Evolutionary conservation across 345 rosid species (phyloP), one percentile per base, ranked within the genome.

Genomic region (Eutrema heterophyllum): DNA sequence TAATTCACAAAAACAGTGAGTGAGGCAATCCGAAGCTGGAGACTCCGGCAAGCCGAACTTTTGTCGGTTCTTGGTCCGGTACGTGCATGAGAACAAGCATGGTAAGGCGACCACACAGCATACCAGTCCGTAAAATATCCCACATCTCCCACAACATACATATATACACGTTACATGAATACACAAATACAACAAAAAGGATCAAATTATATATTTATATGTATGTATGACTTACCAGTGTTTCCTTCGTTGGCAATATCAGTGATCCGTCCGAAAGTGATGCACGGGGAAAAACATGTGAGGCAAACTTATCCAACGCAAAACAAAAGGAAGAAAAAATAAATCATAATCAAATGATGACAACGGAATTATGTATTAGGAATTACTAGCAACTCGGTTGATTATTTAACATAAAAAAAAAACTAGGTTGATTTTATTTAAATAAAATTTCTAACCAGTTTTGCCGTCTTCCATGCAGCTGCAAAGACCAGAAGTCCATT

Each of bases 21-120:
- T 81, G 73, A 83, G 13, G 81, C 94, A 88, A 55, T 88, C 92
- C 0, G 94, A 85, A 9, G 83, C 85, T 12, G 94, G 92, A 32
- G 85, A 67, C 79, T 88, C 92, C 6, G 81, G 72, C 29, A 90
- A 68, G 10, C 86, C 89, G 24, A 80, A 88, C 76, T 74, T 88
- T 78, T 21, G 68, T 72, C 94, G 81, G 24, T 85, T 83, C 83
- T 86, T 88, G 4, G 89, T 75, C 5, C 94, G 82, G 68, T 84
- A 88, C 0, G 83, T 67, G 80, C 94, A 88, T 45, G 97, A 90
- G 48, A 79, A 26, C 67, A 88, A 64, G 79, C 87, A 88, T 3
- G 93, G 97, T 67, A 84, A 2, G 9, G 16, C 82, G 5, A 82
- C 66, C 53, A 67, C 68, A 32, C 12, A 67, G 0, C 65, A 67